Conservation (phyloP, 140 eudicot species). For the Flaveria floridana region DNA sequence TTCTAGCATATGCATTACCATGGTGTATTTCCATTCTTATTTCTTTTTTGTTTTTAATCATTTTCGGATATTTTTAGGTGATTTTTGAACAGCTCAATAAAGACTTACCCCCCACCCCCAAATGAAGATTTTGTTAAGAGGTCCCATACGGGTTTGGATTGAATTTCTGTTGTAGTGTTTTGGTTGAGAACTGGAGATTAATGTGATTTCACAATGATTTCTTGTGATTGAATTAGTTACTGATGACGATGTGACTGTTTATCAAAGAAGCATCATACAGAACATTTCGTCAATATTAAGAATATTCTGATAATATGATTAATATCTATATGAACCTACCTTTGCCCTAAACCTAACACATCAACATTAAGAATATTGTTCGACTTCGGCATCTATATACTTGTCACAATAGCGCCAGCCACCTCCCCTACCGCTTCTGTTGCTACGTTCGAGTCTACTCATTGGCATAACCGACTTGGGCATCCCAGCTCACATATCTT, state of each 20-base stretch:
- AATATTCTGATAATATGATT: no score
- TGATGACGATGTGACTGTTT: not conserved
- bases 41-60: not conserved
- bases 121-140: conserved; percentile 11
- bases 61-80: conserved; percentile 20
- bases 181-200: not conserved
- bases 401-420: not conserved
- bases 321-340: no score
- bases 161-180: conserved; percentile 3
- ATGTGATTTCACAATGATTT: not conserved
- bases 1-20: conserved; percentile 35
- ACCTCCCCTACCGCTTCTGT: not conserved
- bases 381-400: no score
- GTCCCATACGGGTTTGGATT: not conserved
- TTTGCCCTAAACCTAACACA: no score
- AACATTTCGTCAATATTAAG: no score
- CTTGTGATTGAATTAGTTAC: not conserved
- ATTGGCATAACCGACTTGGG: not conserved
- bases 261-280: no score
- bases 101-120: not conserved
- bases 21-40: conserved; percentile 30
- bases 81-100: conserved; percentile 12
- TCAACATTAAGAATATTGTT: no score
- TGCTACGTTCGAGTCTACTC: not conserved
- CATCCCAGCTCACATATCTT: not conserved